Percentiles rank a stretch among this genome's conserved stretches.
Conservation (phyloP, 371 early-diverging fungal genomes). For the Mortierella polycephala region DNA sequence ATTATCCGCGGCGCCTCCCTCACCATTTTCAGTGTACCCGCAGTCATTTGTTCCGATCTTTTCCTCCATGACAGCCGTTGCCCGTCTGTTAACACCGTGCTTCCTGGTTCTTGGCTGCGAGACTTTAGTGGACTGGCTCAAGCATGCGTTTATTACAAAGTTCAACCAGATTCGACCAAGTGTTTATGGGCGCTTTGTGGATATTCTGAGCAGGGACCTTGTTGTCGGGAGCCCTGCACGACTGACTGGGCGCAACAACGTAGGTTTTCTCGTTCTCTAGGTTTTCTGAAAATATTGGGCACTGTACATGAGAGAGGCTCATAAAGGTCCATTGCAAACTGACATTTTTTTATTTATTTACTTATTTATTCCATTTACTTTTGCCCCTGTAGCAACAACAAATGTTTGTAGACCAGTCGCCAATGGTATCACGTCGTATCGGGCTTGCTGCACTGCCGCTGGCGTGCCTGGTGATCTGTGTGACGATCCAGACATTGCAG, state of each 20-base stretch:
- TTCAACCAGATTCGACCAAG: constrained; percentile 94
- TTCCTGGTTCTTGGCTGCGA: constrained; percentile 90
- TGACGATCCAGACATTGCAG: constrained; percentile 75
- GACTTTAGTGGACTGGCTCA: constrained; percentile 96
- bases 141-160: constrained; percentile 97
- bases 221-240: constrained; percentile 72
- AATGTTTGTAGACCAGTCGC: constrained; percentile 83
- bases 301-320: neutral
- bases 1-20: constrained; percentile 75
- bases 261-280: constrained; percentile 12
- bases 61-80: constrained; percentile 69
- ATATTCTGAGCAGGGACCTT: constrained; percentile 89
- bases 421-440: constrained; percentile 88
- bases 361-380: neutral
- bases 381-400: constrained; percentile 31
- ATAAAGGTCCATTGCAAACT: neutral
- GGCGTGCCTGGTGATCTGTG: constrained; percentile 86
- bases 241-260: constrained; percentile 55
- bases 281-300: too few relatives aligned
- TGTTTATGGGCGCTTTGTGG: constrained; percentile 87
- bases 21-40: constrained; percentile 70
- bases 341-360: neutral
- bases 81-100: constrained; percentile 80
- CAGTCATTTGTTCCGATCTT: constrained; percentile 72
- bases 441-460: constrained; percentile 93